phyloP scores from a whole-genome alignment of 73 alveolate species.

The Paramecium primaurelia region DNA sequence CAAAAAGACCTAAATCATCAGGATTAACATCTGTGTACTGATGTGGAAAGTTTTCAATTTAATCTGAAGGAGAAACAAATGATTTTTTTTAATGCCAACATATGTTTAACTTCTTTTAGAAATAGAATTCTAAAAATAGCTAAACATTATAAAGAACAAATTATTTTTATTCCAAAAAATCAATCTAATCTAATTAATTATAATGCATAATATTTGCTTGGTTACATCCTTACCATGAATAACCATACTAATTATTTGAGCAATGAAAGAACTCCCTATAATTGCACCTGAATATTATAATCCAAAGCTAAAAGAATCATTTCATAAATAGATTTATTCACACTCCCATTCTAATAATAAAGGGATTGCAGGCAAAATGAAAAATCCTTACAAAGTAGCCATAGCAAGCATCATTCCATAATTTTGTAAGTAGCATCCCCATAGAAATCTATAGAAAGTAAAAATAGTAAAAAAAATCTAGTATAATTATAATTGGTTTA shows the following conservation, averaged over 20 bases:
- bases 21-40: slow-evolving; percentile 25
- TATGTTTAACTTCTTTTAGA: slow-evolving; percentile 12
- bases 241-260: background rate
- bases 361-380: slow-evolving; percentile 29
- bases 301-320: slow-evolving; percentile 36
- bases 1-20: background rate
- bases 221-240: background rate
- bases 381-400: slow-evolving; percentile 15
- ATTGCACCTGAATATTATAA: slow-evolving; percentile 19
- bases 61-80: background rate
- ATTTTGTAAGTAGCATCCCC: background rate
- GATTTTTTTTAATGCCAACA: background rate
- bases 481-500: background rate
- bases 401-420: background rate
- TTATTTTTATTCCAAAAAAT: background rate
- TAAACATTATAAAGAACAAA: background rate
- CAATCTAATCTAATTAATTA: background rate
- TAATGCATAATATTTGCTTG: background rate
- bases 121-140: background rate
- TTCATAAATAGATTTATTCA: background rate
- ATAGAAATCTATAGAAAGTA: background rate
- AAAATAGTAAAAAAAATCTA: background rate
- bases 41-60: slow-evolving; percentile 9
- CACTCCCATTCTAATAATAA: slow-evolving; percentile 41
- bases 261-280: slow-evolving; percentile 43